A percentile compares a stretch with the other conserved stretches of the same genome.
Conservation (phyloP, 1,139 yeast species). For the Pichia sp. region DNA sequence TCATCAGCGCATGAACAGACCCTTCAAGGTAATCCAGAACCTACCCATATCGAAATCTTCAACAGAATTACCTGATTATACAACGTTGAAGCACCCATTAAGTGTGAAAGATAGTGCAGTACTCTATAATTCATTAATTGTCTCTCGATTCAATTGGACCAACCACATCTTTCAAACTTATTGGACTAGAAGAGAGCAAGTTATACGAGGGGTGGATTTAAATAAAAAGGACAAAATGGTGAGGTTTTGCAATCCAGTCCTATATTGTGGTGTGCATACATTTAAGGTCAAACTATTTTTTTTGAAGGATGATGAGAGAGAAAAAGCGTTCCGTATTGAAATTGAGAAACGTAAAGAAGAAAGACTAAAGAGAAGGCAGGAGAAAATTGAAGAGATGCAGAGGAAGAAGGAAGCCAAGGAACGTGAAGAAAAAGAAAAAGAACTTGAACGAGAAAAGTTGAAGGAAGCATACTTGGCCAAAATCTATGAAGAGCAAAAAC, state of each 20-base stretch:
- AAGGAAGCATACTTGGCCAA: constrained; percentile 1
- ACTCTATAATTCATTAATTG: constrained; percentile 64
- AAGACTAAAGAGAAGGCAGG: constrained; percentile 25
- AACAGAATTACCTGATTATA: constrained; percentile 50
- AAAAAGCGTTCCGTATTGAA: constrained; percentile 36
- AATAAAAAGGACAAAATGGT: constrained; percentile 74
- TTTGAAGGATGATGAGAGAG: constrained; percentile 65
- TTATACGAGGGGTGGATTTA: constrained; percentile 35
- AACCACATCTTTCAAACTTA: constrained; percentile 63
- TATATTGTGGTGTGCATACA: constrained; percentile 78
- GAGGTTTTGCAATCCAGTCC: constrained; percentile 70
- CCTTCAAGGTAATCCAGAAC: constrained; percentile 63
- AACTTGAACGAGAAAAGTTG: constrained; percentile 2
- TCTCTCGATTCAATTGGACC: constrained; percentile 72
- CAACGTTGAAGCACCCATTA: constrained; percentile 59
- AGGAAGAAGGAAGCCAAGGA: constrained; percentile 14
- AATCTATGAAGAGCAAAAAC: constrained; percentile 2
- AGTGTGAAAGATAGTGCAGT: constrained; percentile 72
- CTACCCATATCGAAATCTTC: constrained; percentile 64
- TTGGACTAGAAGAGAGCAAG: constrained; percentile 70
- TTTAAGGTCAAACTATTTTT: constrained; percentile 76
- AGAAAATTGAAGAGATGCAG: constrained; percentile 16
- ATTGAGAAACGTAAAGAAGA: constrained; percentile 35
- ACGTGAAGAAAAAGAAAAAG: constrained; percentile 13
- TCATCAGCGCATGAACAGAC: constrained; percentile 45